These are phyloP conservation scores for Pichia cactophila DNA, from an alignment of 1,139 yeast genomes.

Conservation along the genomic window DNA sequence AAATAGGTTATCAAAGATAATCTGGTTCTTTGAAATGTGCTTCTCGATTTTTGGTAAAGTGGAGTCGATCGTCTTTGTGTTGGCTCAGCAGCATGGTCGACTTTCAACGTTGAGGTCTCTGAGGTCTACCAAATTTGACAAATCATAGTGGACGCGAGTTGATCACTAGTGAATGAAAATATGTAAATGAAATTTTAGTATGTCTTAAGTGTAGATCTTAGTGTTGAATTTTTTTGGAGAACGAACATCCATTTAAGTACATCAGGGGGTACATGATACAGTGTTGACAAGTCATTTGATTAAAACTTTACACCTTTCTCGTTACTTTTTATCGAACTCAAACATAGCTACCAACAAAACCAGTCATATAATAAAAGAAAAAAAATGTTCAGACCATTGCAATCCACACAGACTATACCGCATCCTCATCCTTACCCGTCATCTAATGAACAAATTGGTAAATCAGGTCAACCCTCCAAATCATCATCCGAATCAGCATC, in stretches of 20 bases:
- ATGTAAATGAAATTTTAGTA: too few relatives aligned
- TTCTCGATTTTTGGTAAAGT: too few relatives aligned
- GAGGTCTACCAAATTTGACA: too few relatives aligned
- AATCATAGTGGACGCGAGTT: too few relatives aligned
- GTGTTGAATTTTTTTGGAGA: background rate
- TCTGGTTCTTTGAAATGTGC: too few relatives aligned
- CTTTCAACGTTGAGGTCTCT: too few relatives aligned
- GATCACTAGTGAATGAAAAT: too few relatives aligned
- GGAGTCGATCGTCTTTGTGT: too few relatives aligned
- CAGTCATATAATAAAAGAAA: background rate
- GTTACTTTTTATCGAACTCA: background rate
- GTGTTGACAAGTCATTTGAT: background rate
- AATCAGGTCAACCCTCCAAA: background rate
- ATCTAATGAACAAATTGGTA: background rate
- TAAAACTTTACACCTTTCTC: background rate
- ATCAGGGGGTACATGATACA: background rate
- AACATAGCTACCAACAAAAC: background rate
- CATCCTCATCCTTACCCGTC: conserved; percentile 10
- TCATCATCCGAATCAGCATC: background rate
- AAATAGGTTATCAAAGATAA: too few relatives aligned
- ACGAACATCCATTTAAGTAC: background rate
- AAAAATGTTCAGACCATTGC: conserved; percentile 2
- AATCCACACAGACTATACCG: conserved; percentile 12
- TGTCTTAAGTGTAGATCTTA: background rate
- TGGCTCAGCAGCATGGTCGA: too few relatives aligned